Base-by-base conservation (phyloP, 1,284 basidiomycete species). In the Cryptococcus sp. region DNA sequence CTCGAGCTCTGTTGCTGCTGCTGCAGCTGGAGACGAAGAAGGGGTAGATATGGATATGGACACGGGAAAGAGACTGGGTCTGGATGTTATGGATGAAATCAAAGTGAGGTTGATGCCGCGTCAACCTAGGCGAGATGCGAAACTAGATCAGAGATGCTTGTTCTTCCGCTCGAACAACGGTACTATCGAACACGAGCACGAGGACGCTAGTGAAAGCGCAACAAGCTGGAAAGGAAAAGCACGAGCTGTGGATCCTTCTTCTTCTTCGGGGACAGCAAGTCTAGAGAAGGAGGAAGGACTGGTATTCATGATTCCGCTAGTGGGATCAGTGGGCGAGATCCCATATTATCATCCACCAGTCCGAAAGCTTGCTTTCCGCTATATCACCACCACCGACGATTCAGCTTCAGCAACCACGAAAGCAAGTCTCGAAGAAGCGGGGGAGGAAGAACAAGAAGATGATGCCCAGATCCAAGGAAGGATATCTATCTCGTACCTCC, bases 291-390 rank as follows among this genome's bases (percentile, higher is more conserved):
- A 65, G 46, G 19, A 61, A 22, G 75, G 72, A 1, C 5, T 74
- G n/a, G 72, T 75, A 6, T 34, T 75, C 41, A 65, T 70, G 47
- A 58, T 66, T 16, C 74, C 74, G 0, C 56, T 68, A 39, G 73
- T 72, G 0, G 51, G 61, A 46, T 26, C 25, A 2, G 58, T 57
- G 11, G 64, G 61, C 15, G 68, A 75, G 2, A 61, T 78, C 13
- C 78, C 78, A 0, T 78, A 70, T 58, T 78, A 74, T 60, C 75
- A 78, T 55, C 78, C 78, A 2, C 56, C 67, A 2, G 70, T 79
- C 0, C 56, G 61, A 15, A 67, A 69, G 49, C 54, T 79, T 1
- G 74, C 73, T 2, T 78, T 72, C 52, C 11, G 56, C 15, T 78
- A 68, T 34, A 34, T 34, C 29, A 10, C 29, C 29, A 10, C 29